These are phyloP conservation scores for Lantana camara DNA, from an alignment of 257 asterid species.

Conservation along the genomic window DNA sequence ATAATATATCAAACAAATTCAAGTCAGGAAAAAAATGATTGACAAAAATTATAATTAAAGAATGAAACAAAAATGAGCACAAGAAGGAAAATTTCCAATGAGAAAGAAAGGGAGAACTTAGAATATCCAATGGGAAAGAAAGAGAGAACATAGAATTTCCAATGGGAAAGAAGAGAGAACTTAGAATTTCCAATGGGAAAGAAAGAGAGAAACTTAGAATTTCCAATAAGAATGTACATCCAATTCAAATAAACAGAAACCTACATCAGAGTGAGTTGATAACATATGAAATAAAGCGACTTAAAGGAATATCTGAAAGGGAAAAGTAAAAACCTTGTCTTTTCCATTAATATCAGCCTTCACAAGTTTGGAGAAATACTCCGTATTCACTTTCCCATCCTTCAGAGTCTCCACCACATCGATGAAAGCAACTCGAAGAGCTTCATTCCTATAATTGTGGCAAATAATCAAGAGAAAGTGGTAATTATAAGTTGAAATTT, in stretches of 20 bases:
- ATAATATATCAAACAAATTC: not conserved
- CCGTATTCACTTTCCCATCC: slow-evolving; percentile 82
- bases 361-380: slow-evolving; percentile 90
- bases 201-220: slow-evolving; percentile 5
- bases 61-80: not conserved
- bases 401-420: slow-evolving; percentile 89
- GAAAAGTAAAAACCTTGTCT: slow-evolving; percentile 65
- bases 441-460: slow-evolving; percentile 76
- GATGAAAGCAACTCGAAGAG: slow-evolving; percentile 97
- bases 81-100: no score
- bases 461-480: slow-evolving; percentile 15
- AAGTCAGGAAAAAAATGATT: slow-evolving; percentile 1
- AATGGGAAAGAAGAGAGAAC: not conserved
- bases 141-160: not conserved
- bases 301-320: slow-evolving; percentile 2
- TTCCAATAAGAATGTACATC: not conserved
- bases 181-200: not conserved
- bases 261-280: not conserved
- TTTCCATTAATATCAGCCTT: slow-evolving; percentile 95
- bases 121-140: no score
- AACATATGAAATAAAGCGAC: not conserved
- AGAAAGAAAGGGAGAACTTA: no score
- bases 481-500: slow-evolving; percentile 7
- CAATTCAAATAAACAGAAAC: slow-evolving; percentile 3
- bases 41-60: not conserved